Evolutionary conservation across 2,329 filamentous ascomycete species (phyloP).

Genomic region (Clarireedia paspali): DNA sequence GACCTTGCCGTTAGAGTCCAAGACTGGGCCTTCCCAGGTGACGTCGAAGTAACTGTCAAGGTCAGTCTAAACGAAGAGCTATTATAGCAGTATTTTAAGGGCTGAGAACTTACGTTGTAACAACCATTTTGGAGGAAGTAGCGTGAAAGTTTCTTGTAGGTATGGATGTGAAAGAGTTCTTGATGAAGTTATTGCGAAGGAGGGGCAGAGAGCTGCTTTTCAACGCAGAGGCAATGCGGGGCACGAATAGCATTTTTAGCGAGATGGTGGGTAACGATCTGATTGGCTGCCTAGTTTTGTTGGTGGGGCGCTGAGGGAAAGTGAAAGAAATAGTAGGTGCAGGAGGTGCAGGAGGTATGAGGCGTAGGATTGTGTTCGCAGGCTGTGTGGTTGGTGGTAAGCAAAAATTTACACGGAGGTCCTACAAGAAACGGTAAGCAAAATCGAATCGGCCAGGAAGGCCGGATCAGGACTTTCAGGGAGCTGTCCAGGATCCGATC

Average conservation of each 20-base stretch:
- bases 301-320: neutral
- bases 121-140: conserved; percentile 27
- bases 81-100: conserved; percentile 41
- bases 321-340: too few species aligned
- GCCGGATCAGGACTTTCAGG: too few species aligned
- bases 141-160: conserved; percentile 26
- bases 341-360: too few species aligned
- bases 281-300: neutral
- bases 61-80: conserved; percentile 11
- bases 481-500: neutral
- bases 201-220: conserved; percentile 10
- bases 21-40: conserved; percentile 62
- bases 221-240: conserved; percentile 9
- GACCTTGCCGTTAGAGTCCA: conserved; percentile 51
- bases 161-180: conserved; percentile 9
- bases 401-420: too few species aligned
- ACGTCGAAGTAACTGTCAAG: conserved; percentile 60
- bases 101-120: conserved; percentile 22
- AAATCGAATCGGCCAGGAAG: too few species aligned
- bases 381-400: too few species aligned
- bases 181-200: conserved; percentile 11
- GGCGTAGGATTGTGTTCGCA: too few species aligned
- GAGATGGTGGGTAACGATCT: neutral
- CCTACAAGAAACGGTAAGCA: too few species aligned
- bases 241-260: conserved; percentile 11